Evolutionary conservation across 352 stramenopile species (phyloP).

Genomic region (Paralagenidium karlingii): DNA sequence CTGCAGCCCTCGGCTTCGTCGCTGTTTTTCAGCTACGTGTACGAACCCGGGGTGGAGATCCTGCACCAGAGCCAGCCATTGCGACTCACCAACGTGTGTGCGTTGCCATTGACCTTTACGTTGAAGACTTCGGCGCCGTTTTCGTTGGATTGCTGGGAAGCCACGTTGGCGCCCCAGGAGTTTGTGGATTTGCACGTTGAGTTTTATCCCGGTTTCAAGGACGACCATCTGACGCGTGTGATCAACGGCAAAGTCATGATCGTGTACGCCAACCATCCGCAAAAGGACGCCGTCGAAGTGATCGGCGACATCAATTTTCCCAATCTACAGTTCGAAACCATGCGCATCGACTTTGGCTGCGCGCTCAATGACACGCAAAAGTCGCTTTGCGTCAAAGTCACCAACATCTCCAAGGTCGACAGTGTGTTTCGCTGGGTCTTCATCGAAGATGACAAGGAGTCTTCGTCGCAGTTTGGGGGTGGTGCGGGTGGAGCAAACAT

Average conservation of each 20-base stretch:
- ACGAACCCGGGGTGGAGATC: constrained; percentile 53
- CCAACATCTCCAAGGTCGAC: constrained; percentile 85
- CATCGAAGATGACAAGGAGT: constrained; percentile 84
- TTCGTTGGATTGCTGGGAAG: constrained; percentile 85
- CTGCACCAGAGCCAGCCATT: constrained; percentile 57
- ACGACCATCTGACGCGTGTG: constrained; percentile 82
- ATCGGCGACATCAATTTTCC: constrained; percentile 90
- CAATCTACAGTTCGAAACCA: constrained; percentile 87
- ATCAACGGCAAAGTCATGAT: constrained; percentile 79
- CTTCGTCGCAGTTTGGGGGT: constrained; percentile 7
- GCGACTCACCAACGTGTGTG: constrained; percentile 77
- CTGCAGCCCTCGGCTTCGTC: constrained; percentile 55
- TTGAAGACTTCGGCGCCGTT: constrained; percentile 86
- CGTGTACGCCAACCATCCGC: constrained; percentile 80
- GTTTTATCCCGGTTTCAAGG: constrained; percentile 90
- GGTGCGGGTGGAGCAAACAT: too few species aligned
- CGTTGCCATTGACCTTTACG: constrained; percentile 84
- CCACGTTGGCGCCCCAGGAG: constrained; percentile 69
- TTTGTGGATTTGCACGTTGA: constrained; percentile 75
- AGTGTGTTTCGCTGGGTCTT: constrained; percentile 90
- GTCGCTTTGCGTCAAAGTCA: constrained; percentile 69
- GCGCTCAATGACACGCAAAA: constrained; percentile 93
- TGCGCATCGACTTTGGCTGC: constrained; percentile 89
- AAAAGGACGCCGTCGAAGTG: constrained; percentile 83
- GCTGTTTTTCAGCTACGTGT: constrained; percentile 85